Conservation (phyloP, 2,329 filamentous ascomycete species). For the Talaromyces islandicus region DNA sequence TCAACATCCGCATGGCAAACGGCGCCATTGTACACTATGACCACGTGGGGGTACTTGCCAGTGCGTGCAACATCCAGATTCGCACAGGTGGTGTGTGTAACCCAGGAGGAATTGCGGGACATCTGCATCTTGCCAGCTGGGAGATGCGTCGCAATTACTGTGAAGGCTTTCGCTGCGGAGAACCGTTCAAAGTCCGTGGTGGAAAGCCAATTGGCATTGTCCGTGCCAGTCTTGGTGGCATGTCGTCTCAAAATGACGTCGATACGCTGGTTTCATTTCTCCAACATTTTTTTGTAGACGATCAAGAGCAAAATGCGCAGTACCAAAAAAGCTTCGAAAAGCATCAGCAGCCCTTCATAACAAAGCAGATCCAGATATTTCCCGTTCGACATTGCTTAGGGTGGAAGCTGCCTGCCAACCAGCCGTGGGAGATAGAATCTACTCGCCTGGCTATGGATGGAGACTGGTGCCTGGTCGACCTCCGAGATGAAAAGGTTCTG, state of each 20-base stretch:
- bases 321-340: not conserved
- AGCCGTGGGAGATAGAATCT: slow-evolving; percentile 66
- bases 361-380: slow-evolving; percentile 62
- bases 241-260: slow-evolving; percentile 76
- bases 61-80: slow-evolving; percentile 72
- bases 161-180: slow-evolving; percentile 75
- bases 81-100: slow-evolving; percentile 89
- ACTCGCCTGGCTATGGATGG: slow-evolving; percentile 91
- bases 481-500: not conserved
- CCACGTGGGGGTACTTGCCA: slow-evolving; percentile 84
- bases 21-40: slow-evolving; percentile 72
- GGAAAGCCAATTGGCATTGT: slow-evolving; percentile 86
- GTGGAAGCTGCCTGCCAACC: slow-evolving; percentile 59
- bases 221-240: slow-evolving; percentile 78
- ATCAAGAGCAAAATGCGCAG: not conserved
- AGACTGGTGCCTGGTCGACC: slow-evolving; percentile 79
- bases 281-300: slow-evolving; percentile 57
- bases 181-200: slow-evolving; percentile 70
- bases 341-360: slow-evolving; percentile 42
- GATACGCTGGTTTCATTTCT: slow-evolving; percentile 66
- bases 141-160: slow-evolving; percentile 83
- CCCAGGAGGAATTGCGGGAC: slow-evolving; percentile 73
- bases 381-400: slow-evolving; percentile 95
- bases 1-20: slow-evolving; percentile 67
- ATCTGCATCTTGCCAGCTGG: slow-evolving; percentile 66